Evolutionary conservation across 441 rosid genomes (phyloP).

Genomic region (Melianthus villosus): DNA sequence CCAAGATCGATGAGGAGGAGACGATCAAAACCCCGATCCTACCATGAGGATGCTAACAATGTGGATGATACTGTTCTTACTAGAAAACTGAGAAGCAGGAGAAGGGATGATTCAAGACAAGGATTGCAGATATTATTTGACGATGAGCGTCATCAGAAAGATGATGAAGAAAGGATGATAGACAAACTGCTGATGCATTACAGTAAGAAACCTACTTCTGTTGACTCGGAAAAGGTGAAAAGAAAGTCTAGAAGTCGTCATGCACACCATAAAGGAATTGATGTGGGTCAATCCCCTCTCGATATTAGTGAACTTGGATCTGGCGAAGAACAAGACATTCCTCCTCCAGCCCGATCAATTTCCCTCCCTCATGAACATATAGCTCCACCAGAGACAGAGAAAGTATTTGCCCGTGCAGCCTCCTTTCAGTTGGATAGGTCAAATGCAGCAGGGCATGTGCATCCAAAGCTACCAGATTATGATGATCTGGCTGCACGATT

Average conservation of each 20-base stretch:
- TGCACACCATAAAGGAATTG: too few relatives aligned
- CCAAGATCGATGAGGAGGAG: conserved; percentile 11
- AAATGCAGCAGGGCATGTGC: conserved; percentile 12
- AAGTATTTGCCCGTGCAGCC: conserved; percentile 3
- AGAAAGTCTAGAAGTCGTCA: too few relatives aligned
- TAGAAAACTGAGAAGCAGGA: too few relatives aligned
- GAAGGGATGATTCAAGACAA: too few relatives aligned
- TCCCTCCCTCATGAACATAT: conserved; percentile 3
- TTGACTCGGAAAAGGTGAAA: too few relatives aligned
- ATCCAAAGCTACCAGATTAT: conserved; percentile 13
- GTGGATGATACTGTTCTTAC: too few relatives aligned
- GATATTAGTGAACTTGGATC: too few relatives aligned
- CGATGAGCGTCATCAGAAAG: background rate
- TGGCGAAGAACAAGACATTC: background rate
- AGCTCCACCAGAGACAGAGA: background rate
- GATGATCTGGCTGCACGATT: conserved; percentile 12
- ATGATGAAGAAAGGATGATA: conserved; percentile 8
- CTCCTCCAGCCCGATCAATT: background rate
- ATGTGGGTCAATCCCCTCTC: too few relatives aligned
- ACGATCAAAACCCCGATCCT: background rate
- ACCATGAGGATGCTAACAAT: too few relatives aligned
- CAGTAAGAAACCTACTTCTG: conserved; percentile 6
- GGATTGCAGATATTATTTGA: too few relatives aligned
- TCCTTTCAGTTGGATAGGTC: conserved; percentile 8
- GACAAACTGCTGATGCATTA: conserved; percentile 6